Base-by-base conservation (phyloP, 352 stramenopile genomes). In the Pythium apleroticum region DNA sequence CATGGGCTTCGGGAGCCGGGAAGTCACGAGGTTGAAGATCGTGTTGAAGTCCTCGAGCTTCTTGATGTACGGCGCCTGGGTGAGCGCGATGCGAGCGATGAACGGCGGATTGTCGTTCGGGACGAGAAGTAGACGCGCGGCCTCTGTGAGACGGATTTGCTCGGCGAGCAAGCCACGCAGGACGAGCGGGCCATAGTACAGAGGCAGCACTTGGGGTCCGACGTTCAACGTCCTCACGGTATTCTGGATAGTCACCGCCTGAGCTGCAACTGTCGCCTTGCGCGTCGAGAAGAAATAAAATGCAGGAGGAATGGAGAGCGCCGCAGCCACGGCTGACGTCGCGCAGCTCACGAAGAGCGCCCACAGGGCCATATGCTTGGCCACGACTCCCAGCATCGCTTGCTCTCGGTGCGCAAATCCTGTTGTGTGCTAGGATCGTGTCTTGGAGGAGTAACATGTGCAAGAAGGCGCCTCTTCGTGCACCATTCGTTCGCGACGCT, bases 11-110 rank as follows among this genome's bases (percentile, higher is more conserved):
- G 25, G 24, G 3, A 66, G 12, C 3, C 19, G 20, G 17, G 28
- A 15, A 6, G 22, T 31, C 7, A 24, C 24, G 15, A 60, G 24
- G n/a, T 66, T 37, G 49, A 60, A 66, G n/a, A 65, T 24, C 17
- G 27, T 19, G 10, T 22, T 48, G 20, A 58, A 25, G 25, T 41
- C 28, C 28, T 35, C 46, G 19, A 57, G 14, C 11, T 10, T 25
- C 9, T 65, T 65, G 17, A 53, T 45, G 5, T 4, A 17, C 1
- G 46, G 28, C 3, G 30, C 49, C 27, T 49, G 58, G 9, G 46
- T 24, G 5, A 52, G 12, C 46, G 45, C 49, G 25, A 52, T 22
- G 4, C 17, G 41, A 22, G 41, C 58, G 25, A 65, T 50, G 20
- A 33, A 57, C 22, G 12, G 19, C 8, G 58, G 45, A 15, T 46